Evolutionary conservation across 768 basidiomycete species (phyloP).

Genomic region (Xanthoconium purpureum): DNA sequence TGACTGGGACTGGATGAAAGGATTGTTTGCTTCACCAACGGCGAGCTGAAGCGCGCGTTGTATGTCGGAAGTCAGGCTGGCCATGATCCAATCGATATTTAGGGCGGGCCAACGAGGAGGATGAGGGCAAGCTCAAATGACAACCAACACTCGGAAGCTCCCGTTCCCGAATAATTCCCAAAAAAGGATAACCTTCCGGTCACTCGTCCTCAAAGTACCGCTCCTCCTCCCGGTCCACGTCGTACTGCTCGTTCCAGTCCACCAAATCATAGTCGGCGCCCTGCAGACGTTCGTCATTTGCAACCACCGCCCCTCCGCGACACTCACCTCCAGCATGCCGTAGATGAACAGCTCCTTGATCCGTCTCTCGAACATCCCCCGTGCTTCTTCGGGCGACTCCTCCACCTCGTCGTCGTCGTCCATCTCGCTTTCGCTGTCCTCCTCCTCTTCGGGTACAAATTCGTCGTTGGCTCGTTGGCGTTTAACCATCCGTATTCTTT

Average conservation of each 20-base stretch:
- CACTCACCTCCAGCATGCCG: constrained; percentile 65
- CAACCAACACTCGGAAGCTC: background rate
- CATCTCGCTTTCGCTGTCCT: constrained; percentile 50
- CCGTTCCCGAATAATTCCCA: constrained; percentile 17
- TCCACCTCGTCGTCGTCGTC: constrained; percentile 36
- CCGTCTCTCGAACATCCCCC: constrained; percentile 51
- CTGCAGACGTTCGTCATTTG: constrained; percentile 35
- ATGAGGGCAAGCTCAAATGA: constrained; percentile 40
- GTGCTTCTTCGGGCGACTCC: constrained; percentile 51
- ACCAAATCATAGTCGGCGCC: constrained; percentile 65
- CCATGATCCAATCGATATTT: constrained; percentile 32
- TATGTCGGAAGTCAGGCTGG: constrained; percentile 41
- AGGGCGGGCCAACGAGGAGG: constrained; percentile 39
- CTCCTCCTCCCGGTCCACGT: constrained; percentile 57
- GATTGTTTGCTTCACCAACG: constrained; percentile 44
- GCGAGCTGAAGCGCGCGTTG: constrained; percentile 51
- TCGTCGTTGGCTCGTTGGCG: constrained; percentile 39
- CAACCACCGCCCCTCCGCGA: background rate
- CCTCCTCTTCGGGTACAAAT: constrained; percentile 62
- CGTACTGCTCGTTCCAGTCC: constrained; percentile 75
- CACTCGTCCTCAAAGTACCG: constrained; percentile 65
- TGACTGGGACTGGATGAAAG: constrained; percentile 30
- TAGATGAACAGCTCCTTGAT: constrained; percentile 74
- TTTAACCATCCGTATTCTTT: constrained; percentile 50
- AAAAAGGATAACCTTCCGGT: constrained; percentile 5